Evolutionary conservation across 768 basidiomycete genomes (phyloP).

Genomic region (Pulveroboletus ravenelii): DNA sequence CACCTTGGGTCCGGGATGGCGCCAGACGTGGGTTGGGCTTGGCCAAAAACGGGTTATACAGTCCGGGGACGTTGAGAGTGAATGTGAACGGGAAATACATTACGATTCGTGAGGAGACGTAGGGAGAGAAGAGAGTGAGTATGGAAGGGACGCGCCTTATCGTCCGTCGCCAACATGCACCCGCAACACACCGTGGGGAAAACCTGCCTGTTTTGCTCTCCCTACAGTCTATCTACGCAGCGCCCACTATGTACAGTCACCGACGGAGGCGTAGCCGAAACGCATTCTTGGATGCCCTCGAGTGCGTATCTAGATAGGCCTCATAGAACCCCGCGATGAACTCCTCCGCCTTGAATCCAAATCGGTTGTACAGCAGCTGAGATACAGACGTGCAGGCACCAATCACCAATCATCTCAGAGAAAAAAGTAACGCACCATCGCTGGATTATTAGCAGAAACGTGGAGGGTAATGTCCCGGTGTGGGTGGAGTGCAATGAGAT

Average conservation of each 20-base stretch:
- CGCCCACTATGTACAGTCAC: no score
- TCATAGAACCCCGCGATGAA: slow-evolving; percentile 81
- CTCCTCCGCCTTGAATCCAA: slow-evolving; percentile 85
- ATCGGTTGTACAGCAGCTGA: slow-evolving; percentile 76
- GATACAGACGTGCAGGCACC: not conserved
- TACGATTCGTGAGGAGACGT: slow-evolving; percentile 15
- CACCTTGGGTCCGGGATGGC: slow-evolving; percentile 26
- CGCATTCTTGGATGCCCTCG: slow-evolving; percentile 74
- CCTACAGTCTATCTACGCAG: not conserved
- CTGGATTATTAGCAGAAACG: slow-evolving; percentile 76
- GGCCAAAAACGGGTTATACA: slow-evolving; percentile 59
- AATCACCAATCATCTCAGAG: not conserved
- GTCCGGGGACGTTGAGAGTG: slow-evolving; percentile 57
- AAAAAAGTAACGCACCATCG: slow-evolving; percentile 48
- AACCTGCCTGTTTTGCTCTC: not conserved
- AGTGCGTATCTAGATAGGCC: slow-evolving; percentile 65
- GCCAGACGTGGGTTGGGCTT: slow-evolving; percentile 14
- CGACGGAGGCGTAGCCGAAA: slow-evolving; percentile 71
- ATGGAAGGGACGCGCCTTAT: not conserved
- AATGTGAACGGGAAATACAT: slow-evolving; percentile 74
- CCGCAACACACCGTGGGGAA: slow-evolving; percentile 4
- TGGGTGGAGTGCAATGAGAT: slow-evolving; percentile 67
- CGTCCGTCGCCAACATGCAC: not conserved
- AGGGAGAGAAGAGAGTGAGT: not conserved
- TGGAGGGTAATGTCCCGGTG: slow-evolving; percentile 77